Evolutionary conservation across 2,329 filamentous ascomycete genomes (phyloP), one percentile per base, ranked within the genome.

Genomic region (Graphilbum fragrans): DNA sequence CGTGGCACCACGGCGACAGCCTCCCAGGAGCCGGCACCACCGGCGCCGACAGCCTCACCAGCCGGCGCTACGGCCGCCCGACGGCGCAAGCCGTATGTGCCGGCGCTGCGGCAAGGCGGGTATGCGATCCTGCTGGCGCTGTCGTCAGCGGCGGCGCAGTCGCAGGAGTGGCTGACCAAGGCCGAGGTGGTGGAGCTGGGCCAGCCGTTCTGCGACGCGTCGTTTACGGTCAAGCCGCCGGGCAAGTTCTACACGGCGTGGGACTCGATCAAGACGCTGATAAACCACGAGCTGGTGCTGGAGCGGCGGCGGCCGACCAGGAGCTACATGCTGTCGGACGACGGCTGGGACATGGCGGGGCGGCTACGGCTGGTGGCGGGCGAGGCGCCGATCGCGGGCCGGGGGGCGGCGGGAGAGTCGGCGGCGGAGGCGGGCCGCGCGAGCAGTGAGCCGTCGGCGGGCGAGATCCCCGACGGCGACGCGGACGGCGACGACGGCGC

Each of bases 251-350:
- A 85, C 51, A 90, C 84, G 0, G 85, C 85, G 0, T 92, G 84
- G 84, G 82, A 74, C 52, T 86, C 83, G 2, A 87, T 90, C 71
- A 85, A 84, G 54, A 86, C 80, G 0, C 61, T 92, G 25, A 50
- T 79, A 5, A 68, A 77, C 41, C 86, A 88, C 54, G 82, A 86
- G 43, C 62, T 88, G 4, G 81, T 88, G 0, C 79, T 77, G 43
- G 79, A 83, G 49, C 76, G 75, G 41, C 80, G 82, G 0, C 69
- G 80, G 16, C 83, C 82, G 0, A 58, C 77, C 17, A 72, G 77
- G 45, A 75, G 71, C 48, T 92, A 87, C 53, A 66, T 69, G 2
- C 61, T 92, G 29, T 86, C 83, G 0, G 82, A 88, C 25, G 80
- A 85, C 45, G 85, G 85, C 4, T 84, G 82, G 79, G 80, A 86